These are phyloP conservation scores for Harringtonia aguacate DNA, from an alignment of 2,329 filamentous ascomycete species.

Conservation along the genomic window DNA sequence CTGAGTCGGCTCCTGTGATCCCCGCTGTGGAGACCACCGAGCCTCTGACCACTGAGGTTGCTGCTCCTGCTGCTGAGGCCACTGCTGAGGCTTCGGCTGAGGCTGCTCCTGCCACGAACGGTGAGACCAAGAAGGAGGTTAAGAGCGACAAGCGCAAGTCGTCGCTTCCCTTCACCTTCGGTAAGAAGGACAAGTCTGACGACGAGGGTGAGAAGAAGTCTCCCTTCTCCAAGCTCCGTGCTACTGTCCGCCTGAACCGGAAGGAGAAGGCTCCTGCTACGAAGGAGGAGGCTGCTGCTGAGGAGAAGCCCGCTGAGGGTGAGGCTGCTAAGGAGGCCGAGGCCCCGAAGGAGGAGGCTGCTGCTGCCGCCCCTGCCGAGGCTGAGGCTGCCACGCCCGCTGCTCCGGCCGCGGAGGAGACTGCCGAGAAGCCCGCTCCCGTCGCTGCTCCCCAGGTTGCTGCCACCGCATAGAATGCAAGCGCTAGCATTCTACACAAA, in stretches of 20 bases:
- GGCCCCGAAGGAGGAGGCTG: conserved; percentile 19
- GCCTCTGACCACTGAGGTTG: conserved; percentile 44
- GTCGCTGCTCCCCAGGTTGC: conserved; percentile 35
- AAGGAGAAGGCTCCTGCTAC: conserved; percentile 33
- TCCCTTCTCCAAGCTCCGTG: conserved; percentile 50
- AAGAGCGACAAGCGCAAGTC: conserved; percentile 77
- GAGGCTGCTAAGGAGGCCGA: conserved; percentile 17
- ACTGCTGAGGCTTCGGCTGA: conserved; percentile 22
- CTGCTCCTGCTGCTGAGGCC: conserved; percentile 32
- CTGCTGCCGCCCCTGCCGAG: conserved; percentile 15
- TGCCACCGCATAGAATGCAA: conserved; percentile 36
- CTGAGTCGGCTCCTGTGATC: conserved; percentile 47
- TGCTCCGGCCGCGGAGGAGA: conserved; percentile 24
- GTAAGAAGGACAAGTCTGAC: conserved; percentile 63
- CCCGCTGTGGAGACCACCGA: conserved; percentile 47
- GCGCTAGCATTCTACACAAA: neutral
- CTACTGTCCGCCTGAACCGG: conserved; percentile 39
- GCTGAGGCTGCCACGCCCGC: conserved; percentile 23
- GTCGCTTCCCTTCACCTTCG: conserved; percentile 59
- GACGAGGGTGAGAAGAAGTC: conserved; percentile 53
- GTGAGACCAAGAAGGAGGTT: conserved; percentile 49
- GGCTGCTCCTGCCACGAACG: conserved; percentile 32
- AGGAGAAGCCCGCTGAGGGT: conserved; percentile 18
- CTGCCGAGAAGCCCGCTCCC: conserved; percentile 20
- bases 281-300: conserved; percentile 16